Base-by-base conservation (phyloP, 179 eudicot species). In the Nepenthes alata region DNA sequence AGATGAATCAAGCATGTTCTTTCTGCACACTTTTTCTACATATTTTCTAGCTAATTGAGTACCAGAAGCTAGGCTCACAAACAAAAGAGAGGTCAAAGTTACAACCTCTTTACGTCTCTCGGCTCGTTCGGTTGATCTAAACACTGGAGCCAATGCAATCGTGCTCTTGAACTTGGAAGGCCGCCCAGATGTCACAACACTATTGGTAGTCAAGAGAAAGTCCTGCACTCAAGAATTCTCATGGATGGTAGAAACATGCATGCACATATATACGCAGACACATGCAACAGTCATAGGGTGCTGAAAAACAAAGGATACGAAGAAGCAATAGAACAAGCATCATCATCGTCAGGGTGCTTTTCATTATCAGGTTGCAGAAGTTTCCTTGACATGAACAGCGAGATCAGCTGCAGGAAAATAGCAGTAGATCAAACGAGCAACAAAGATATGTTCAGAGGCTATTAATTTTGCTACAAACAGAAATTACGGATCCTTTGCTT, bases 31-130 rank as follows among this genome's bases (percentile, higher is more conserved):
- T 48, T 9, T 3, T 0, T 11, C 3, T 11, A 48, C n/a, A 8
- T 48, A 9, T 2, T 48, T 48, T 48, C 52, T 6, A 2, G n/a
- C 3, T 8, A 48, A 8, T 48, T 6, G 11, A 48, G 52, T 11
- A 2, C 11, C 52, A 48, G 52, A 60, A 41, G 45, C 45, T 4
- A 41, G 8, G 15, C 53, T 38, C 51, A 65, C 48, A 15, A 58
- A 48, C 13, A 62, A 37, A 56, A 45, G 56, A 50, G 55, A 45
- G 34, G 52, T 63, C 2, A 58, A 62, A 60, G 47, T 12, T 35
- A 35, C 45, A 80, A 91, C 97, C 97, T 91, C 91, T 62, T 76
- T 91, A 47, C 97, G 83, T 77, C 78, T 88, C 81, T 85, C 88
- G 55, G 96, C 96, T 68, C 97, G 97, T 59, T 81, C 88, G 39